Base-by-base conservation (phyloP, 345 rosid species). In the Acer campestre region DNA sequence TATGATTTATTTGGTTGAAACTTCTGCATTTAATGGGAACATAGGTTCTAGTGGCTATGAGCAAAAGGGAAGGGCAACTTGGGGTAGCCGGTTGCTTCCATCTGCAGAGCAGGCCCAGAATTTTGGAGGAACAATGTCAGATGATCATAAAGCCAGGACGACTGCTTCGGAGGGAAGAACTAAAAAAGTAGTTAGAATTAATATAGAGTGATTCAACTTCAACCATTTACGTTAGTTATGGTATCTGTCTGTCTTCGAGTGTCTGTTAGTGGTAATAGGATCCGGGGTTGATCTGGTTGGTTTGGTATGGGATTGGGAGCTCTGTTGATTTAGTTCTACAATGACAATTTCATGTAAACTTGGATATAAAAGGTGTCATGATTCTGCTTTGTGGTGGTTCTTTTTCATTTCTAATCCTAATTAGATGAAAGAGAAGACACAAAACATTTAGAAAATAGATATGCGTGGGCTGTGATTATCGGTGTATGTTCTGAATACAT, bases 161-260 rank as follows among this genome's bases (percentile, higher is more conserved):
- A 77, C 56, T 67, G 46, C 76, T 10, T 48, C 85, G 5, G 74
- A 75, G 6, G 80, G 77, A 2, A 80, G 81, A 74, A 74, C 80
- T 59, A 94, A 92, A 75, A 92, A 84, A n/a, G 85, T 89, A 48
- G 89, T 94, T 69, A 88, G 97, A 73, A 90, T 92, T 81, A 92
- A 89, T 83, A 90, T 94, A 74, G 97, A 94, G 29, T 94, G 77
- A 81, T 77, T 62, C n/a, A 38, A 29, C 35, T 38, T 62, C n/a
- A 46, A 29, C 35, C 48, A 1, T 20, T 12, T 16, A 1, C 29
- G 12, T 1, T 23, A 27, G 2, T 59, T 20, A 29, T 29, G 14
- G 4, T 11, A 40, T 23, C 25, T 22, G 38, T 61, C 3, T 17
- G 56, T 44, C 16, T 27, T 18, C 46, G 12, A 10, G 18, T 18